Evolutionary conservation across 306 rosid species (phyloP).

Genomic region (Rosa rugosa): DNA sequence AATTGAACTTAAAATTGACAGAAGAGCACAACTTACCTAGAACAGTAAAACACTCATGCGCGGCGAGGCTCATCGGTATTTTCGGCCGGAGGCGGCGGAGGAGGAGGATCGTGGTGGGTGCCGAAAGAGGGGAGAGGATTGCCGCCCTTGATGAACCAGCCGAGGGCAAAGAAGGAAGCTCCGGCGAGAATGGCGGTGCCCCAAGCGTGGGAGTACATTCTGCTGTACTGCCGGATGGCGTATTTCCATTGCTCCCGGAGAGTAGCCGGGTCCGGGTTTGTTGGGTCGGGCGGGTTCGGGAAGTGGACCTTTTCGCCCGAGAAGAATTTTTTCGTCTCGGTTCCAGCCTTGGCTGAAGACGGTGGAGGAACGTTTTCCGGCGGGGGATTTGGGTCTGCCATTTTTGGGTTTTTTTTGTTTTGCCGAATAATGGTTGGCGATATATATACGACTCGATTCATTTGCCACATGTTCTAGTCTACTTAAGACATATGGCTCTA

Average conservation of each 20-base stretch:
- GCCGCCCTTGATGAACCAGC: conserved; percentile 89
- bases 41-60: conserved; percentile 12
- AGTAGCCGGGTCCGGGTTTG: conserved; percentile 74
- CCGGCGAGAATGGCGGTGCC: conserved; percentile 95
- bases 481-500: background rate
- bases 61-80: conserved; percentile 24
- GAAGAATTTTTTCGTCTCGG: conserved; percentile 21
- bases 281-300: conserved; percentile 66
- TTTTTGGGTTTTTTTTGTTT: background rate
- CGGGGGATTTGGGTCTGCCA: conserved; percentile 27
- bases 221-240: conserved; percentile 69
- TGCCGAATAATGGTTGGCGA: no score
- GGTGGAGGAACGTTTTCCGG: conserved; percentile 17
- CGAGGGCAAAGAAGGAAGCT: conserved; percentile 84
- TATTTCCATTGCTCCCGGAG: conserved; percentile 86
- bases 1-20: background rate
- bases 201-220: conserved; percentile 95
- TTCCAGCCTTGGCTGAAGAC: conserved; percentile 18
- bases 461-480: background rate
- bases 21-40: conserved; percentile 21
- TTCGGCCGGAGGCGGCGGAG: conserved; percentile 26
- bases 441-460: no score
- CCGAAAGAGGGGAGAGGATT: conserved; percentile 71
- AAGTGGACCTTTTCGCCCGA: conserved; percentile 34
- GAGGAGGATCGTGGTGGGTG: conserved; percentile 15